Evolutionary conservation across 2,329 filamentous ascomycete species (phyloP), one percentile per base, ranked within the genome.

Genomic region (Stagonosporopsis vannaccii): DNA sequence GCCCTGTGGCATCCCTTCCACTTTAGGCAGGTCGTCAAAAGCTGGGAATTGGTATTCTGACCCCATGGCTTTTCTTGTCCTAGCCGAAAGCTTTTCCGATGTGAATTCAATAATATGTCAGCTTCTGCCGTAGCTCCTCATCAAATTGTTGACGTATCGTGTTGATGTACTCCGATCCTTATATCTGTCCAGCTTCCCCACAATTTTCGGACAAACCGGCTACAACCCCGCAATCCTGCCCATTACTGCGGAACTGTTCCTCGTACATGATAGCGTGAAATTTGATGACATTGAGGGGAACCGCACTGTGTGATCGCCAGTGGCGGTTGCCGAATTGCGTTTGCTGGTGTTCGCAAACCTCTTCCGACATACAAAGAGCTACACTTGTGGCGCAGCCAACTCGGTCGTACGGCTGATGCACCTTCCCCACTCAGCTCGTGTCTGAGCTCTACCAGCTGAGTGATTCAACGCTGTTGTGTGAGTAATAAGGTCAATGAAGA

Each of bases 21-120:
- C 66, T 44, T 68, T 70, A 0, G 71, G 71, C 3, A 73, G 51
- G 3, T 73, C 65, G 49, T 75, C 72, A 41, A 75, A 75, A 3
- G 67, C 61, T 7, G 70, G 70, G 17, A 75, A 72, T 9, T 64
- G 56, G 20, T 65, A 60, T 22, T 66, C 59, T 11, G 55, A 41
- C 20, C 60, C 63, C 19, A 55, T 17, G 1, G 43, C 19, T 6
- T 41, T 52, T 9, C 53, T 51, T 7, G 55, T 65, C 8, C 64
- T 22, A 4, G 39, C 59, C 1, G 61, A 62, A 1, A 70, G 46
- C 12, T 60, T 54, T 19, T 65, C 51, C 22, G 62, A 54, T 20
- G 58, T 61, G n/a, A 30, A 43, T 42, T 63, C 57, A 9, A 61
- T 35, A 23, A 35, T 41, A 15, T 57, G 40, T 58, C 28, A 22